Conservation (phyloP, 116 monocot species). For the Zostera marina region DNA sequence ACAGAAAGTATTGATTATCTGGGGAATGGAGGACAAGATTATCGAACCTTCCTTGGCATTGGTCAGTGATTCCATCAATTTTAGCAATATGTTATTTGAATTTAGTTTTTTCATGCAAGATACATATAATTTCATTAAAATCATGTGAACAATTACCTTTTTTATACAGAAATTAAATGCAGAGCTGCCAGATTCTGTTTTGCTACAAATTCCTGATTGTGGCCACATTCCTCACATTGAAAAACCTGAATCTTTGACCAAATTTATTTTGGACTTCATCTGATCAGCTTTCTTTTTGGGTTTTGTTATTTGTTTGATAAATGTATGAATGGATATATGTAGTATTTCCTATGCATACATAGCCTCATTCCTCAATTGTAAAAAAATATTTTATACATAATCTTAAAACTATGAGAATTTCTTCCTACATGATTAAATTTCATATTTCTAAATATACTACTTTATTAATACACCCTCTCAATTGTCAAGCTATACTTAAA, state of each 20-base stretch:
- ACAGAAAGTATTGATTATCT: slow-evolving; percentile 59
- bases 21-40: slow-evolving; percentile 69
- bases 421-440: too few relatives aligned
- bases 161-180: slow-evolving; percentile 37
- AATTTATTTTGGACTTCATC: slow-evolving; percentile 18
- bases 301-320: not conserved
- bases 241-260: slow-evolving; percentile 32
- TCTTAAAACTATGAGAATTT: too few relatives aligned
- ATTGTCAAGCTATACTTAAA: too few relatives aligned
- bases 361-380: too few relatives aligned
- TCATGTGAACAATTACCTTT: not conserved
- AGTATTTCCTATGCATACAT: too few relatives aligned
- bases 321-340: not conserved
- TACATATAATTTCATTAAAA: not conserved
- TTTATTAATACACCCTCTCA: too few relatives aligned
- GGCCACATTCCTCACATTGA: slow-evolving; percentile 95
- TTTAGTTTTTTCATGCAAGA: not conserved
- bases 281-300: not conserved
- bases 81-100: not conserved
- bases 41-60: slow-evolving; percentile 24
- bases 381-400: too few relatives aligned
- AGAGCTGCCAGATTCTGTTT: slow-evolving; percentile 47
- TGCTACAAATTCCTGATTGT: slow-evolving; percentile 53
- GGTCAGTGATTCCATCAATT: slow-evolving; percentile 24
- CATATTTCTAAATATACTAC: too few relatives aligned